These are phyloP conservation scores for Pleurozium schreberi DNA, from an alignment of 225 moss, liverwort and hornwort genomes.

Conservation along the genomic window DNA sequence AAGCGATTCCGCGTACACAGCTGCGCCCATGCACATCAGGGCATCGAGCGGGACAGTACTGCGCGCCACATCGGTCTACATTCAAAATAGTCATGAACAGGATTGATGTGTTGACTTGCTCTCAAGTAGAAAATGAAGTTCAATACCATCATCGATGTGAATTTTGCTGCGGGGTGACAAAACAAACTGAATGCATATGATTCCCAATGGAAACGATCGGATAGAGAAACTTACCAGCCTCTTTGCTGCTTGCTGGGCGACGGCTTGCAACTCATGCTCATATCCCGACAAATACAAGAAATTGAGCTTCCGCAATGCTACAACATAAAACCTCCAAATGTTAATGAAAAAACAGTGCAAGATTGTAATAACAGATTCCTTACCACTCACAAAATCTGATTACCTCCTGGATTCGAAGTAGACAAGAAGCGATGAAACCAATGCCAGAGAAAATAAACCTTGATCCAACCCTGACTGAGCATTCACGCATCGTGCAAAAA, in stretches of 20 bases:
- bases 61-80: slow-evolving; percentile 59
- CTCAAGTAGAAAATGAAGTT: neutral
- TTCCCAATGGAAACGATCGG: neutral
- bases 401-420: neutral
- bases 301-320: slow-evolving; percentile 66
- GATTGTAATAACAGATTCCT: neutral
- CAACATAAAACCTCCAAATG: neutral
- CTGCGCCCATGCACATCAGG: slow-evolving; percentile 36
- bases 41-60: slow-evolving; percentile 69
- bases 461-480: neutral
- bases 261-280: slow-evolving; percentile 71
- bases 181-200: neutral
- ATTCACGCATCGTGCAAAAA: neutral
- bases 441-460: neutral
- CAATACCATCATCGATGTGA: neutral
- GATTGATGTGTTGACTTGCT: neutral
- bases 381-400: neutral
- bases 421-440: neutral
- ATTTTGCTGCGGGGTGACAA: neutral
- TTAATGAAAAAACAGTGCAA: neutral
- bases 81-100: neutral
- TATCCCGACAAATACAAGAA: slow-evolving; percentile 63
- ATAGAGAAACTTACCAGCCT: slow-evolving; percentile 34
- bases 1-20: slow-evolving; percentile 42
- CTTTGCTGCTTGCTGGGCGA: slow-evolving; percentile 45